These are phyloP conservation scores for Phytophthora agathidicida DNA, from an alignment of 352 stramenopile genomes.

Conservation along the genomic window DNA sequence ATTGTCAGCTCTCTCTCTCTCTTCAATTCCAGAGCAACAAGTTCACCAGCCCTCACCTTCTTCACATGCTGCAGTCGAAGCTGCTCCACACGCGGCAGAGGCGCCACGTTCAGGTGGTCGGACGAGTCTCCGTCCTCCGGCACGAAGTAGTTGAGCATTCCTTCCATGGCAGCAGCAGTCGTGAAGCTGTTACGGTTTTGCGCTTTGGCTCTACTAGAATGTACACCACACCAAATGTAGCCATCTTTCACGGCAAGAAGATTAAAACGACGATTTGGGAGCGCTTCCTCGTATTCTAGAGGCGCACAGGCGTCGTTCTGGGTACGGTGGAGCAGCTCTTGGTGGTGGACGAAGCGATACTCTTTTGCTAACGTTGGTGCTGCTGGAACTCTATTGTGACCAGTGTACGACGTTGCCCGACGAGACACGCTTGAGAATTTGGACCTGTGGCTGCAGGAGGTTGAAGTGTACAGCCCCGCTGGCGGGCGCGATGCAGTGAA, in stretches of 20 bases:
- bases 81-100: slow-evolving; percentile 77
- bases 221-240: neutral
- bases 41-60: slow-evolving; percentile 66
- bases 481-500: slow-evolving; percentile 97
- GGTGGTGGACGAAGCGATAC: neutral
- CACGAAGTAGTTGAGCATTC: slow-evolving; percentile 90
- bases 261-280: slow-evolving; percentile 99
- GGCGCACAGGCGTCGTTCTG: slow-evolving; percentile 97
- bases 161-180: slow-evolving; percentile 60
- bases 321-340: slow-evolving; percentile 45
- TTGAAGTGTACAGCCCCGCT: slow-evolving; percentile 96
- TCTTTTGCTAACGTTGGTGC: too few species aligned
- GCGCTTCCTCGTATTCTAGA: slow-evolving; percentile 98
- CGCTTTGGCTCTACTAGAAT: too few species aligned
- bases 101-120: slow-evolving; percentile 87
- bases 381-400: neutral
- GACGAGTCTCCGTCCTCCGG: slow-evolving; percentile 86
- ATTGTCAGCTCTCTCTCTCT: neutral
- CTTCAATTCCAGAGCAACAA: neutral
- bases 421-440: slow-evolving; percentile 98
- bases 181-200: slow-evolving; percentile 22
- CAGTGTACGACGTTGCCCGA: slow-evolving; percentile 97
- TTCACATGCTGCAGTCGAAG: slow-evolving; percentile 81
- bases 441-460: slow-evolving; percentile 97
- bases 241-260: slow-evolving; percentile 93